Evolutionary conservation across 306 rosid genomes (phyloP).

Genomic region (Herpetospermum pedunculosum): DNA sequence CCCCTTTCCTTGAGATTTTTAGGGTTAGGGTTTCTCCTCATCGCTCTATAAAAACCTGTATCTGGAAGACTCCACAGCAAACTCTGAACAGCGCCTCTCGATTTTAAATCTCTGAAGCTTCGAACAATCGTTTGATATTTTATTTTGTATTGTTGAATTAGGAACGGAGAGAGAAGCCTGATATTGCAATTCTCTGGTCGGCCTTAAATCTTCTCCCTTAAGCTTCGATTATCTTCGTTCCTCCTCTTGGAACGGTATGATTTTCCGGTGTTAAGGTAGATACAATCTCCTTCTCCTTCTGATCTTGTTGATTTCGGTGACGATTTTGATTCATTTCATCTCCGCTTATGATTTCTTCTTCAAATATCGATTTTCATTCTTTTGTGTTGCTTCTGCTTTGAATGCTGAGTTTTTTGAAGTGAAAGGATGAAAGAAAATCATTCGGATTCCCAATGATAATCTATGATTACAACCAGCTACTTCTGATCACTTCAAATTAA

Average conservation of each 20-base stretch:
- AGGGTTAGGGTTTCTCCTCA: constrained; percentile 6
- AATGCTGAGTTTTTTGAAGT: too few relatives aligned
- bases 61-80: not conserved
- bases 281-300: not conserved
- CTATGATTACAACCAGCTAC: too few relatives aligned
- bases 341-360: not conserved
- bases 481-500: too few relatives aligned
- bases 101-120: not conserved
- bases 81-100: not conserved
- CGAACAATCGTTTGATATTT: not conserved
- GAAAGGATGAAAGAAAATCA: too few relatives aligned
- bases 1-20: not conserved
- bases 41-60: not conserved
- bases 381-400: too few relatives aligned
- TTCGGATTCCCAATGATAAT: too few relatives aligned
- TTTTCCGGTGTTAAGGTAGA: not conserved
- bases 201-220: constrained; percentile 4
- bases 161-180: constrained; percentile 5
- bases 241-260: not conserved
- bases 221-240: not conserved
- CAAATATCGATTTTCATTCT: not conserved
- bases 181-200: constrained; percentile 13
- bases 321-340: not conserved
- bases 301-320: not conserved
- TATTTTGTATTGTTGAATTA: not conserved